A percentile compares a stretch with the other conserved stretches of the same genome.
Evolutionary conservation across 2,329 filamentous ascomycete species (phyloP).

Genomic region (Elsinoe ampelina): DNA sequence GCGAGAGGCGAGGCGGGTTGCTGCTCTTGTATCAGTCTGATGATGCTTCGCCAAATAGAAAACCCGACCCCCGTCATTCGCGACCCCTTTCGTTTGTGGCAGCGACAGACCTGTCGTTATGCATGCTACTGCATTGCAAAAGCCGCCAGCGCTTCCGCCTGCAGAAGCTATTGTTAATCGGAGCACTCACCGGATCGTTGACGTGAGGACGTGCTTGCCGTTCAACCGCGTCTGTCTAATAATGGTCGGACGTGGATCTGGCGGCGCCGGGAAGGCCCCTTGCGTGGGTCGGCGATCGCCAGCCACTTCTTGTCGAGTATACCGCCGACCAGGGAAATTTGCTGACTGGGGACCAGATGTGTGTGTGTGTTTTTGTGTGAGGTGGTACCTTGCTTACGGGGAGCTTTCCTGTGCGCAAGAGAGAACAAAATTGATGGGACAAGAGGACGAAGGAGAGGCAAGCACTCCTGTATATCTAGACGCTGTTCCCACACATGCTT

Average conservation of each 20-base stretch:
- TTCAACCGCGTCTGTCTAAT: background rate
- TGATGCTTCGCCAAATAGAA: background rate
- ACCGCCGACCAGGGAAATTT: background rate
- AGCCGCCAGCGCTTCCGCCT: background rate
- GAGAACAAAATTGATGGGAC: slow-evolving; percentile 4
- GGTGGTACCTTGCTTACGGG: background rate
- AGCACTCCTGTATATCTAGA: background rate
- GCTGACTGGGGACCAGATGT: background rate
- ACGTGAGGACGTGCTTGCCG: background rate
- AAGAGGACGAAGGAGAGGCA: background rate
- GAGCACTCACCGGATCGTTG: background rate
- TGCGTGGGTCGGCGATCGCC: background rate
- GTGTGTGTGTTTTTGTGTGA: background rate
- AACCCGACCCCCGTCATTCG: background rate
- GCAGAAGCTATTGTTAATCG: background rate
- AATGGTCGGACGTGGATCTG: background rate
- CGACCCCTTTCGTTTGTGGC: background rate
- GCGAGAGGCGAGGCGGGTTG: background rate
- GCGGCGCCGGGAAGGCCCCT: background rate
- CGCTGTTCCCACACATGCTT: background rate
- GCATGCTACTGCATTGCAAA: background rate
- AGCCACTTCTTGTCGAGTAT: background rate
- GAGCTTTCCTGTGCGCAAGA: background rate
- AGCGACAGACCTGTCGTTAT: slow-evolving; percentile 3
- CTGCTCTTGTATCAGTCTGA: background rate